These are phyloP conservation scores for Geum urbanum DNA, from an alignment of 306 rosid species.

Conservation along the genomic window DNA sequence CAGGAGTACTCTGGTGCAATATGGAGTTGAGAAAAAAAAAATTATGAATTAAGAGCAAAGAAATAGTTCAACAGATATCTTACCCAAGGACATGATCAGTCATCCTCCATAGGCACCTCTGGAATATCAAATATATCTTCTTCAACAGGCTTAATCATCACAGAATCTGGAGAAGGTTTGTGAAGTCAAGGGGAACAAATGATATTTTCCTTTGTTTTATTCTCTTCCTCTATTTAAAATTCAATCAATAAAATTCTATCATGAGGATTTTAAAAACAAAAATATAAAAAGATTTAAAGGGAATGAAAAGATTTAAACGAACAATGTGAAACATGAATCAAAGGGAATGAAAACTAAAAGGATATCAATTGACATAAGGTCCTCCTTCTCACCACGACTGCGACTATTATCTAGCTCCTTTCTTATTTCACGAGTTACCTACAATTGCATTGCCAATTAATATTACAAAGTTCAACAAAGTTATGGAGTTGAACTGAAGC, in stretches of 20 bases:
- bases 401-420: conserved; percentile 74
- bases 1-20: background rate
- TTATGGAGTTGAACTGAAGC: background rate
- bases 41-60: background rate
- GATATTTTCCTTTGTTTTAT: background rate
- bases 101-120: conserved; percentile 89
- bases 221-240: background rate
- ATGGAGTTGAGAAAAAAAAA: background rate
- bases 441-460: conserved; percentile 18
- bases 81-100: conserved; percentile 40
- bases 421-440: conserved; percentile 89
- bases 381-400: conserved; percentile 90
- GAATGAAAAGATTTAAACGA: background rate
- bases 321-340: background rate
- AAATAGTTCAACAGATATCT: conserved; percentile 14
- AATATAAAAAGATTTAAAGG: no score
- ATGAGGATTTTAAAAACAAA: background rate
- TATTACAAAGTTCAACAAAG: conserved; percentile 18
- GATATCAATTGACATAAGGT: conserved; percentile 65
- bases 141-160: conserved; percentile 65
- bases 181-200: conserved; percentile 36
- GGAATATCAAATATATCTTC: conserved; percentile 86
- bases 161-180: conserved; percentile 46
- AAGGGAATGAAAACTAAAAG: conserved; percentile 29
- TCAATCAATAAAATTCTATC: background rate